Percentiles rank a stretch among this genome's conserved stretches.
These are phyloP conservation scores for Fraxinus ornus DNA, from an alignment of 305 asterid genomes.

Conservation along the genomic window DNA sequence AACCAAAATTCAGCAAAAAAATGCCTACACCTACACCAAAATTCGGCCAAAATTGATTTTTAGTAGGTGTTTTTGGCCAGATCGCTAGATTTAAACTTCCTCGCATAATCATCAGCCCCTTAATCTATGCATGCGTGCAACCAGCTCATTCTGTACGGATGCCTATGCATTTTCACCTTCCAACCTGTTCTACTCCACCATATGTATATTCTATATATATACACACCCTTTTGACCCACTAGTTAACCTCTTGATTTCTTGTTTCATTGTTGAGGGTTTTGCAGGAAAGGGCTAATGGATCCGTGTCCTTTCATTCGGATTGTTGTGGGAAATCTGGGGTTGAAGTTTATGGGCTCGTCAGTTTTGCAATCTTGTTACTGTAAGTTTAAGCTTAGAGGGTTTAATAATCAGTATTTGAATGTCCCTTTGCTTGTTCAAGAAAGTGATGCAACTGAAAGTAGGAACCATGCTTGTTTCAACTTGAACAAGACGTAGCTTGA, in stretches of 20 bases:
- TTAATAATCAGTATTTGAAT: conserved; percentile 45
- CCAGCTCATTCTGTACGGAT: conserved; percentile 90
- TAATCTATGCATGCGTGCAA: conserved; percentile 56
- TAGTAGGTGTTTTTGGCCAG: no score
- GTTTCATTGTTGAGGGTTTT: not conserved
- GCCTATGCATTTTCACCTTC: conserved; percentile 34
- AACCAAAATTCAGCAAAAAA: no score
- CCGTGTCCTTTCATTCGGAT: conserved; percentile 88
- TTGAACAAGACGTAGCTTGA: conserved; percentile 55
- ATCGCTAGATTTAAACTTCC: no score
- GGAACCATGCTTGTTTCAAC: conserved; percentile 59
- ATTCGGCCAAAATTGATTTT: no score
- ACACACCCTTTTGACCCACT: not conserved
- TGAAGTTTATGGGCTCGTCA: conserved; percentile 36
- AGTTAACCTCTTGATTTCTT: not conserved
- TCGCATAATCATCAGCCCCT: not conserved
- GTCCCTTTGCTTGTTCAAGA: conserved; percentile 37
- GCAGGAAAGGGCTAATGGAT: conserved; percentile 51
- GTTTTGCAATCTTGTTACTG: conserved; percentile 40
- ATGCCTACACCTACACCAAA: no score
- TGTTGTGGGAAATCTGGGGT: conserved; percentile 52
- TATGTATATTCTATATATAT: not conserved
- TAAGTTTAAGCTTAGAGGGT: conserved; percentile 65
- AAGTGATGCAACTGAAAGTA: conserved; percentile 50
- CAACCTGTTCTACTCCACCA: conserved; percentile 19